Evolutionary conservation across 1,284 basidiomycete genomes (phyloP).

Genomic region (Paramarasmius palmivorus): DNA sequence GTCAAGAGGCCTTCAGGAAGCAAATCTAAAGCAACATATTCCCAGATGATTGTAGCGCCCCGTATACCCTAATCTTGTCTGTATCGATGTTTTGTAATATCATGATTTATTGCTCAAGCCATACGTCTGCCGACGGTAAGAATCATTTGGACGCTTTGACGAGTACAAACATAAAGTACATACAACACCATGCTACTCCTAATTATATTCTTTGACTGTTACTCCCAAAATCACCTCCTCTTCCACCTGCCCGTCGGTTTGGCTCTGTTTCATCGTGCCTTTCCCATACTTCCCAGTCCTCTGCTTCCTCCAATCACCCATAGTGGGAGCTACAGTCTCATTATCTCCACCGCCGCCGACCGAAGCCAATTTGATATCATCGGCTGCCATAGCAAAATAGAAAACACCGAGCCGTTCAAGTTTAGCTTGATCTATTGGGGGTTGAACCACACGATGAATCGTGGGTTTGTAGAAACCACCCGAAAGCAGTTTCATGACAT

Average conservation of each 20-base stretch:
- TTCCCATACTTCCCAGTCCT: constrained; percentile 40
- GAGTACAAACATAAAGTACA: too few species aligned
- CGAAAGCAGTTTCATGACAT: constrained; percentile 56
- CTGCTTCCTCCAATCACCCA: constrained; percentile 40
- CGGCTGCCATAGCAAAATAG: constrained; percentile 39
- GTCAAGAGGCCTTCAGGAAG: too few species aligned
- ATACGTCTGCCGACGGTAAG: too few species aligned
- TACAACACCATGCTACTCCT: too few species aligned
- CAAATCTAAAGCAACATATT: too few species aligned
- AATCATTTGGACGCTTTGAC: too few species aligned
- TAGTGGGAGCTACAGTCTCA: constrained; percentile 35
- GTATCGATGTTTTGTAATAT: too few species aligned
- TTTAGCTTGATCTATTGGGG: constrained; percentile 41
- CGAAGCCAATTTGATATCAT: constrained; percentile 32
- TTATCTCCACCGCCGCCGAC: constrained; percentile 29
- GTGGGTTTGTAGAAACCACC: constrained; percentile 52
- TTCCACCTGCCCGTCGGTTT: constrained; percentile 28
- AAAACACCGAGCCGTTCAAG: constrained; percentile 43
- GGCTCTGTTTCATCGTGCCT: constrained; percentile 30
- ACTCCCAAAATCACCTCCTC: constrained; percentile 45
- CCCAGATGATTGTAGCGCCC: too few species aligned
- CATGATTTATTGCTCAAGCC: too few species aligned
- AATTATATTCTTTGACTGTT: constrained; percentile 46
- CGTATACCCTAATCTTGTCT: too few species aligned
- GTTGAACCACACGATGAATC: constrained; percentile 43